Conservation (phyloP, 23 red algal genomes). For the Gracilaria domingensis region DNA sequence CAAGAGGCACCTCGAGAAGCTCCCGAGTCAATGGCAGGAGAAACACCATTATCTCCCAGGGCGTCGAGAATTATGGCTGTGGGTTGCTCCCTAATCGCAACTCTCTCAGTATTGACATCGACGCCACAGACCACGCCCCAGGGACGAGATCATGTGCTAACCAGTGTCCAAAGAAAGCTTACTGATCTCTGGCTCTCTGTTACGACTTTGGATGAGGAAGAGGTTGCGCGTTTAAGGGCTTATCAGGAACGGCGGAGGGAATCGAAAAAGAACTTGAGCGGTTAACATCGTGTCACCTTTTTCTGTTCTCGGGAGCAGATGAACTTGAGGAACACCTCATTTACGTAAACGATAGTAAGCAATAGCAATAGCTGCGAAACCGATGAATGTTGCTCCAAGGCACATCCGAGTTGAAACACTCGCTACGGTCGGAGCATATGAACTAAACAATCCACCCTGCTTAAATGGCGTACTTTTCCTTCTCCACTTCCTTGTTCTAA, state of each 20-base stretch:
- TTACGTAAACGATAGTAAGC: constrained; percentile 5
- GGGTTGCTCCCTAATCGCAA: not conserved
- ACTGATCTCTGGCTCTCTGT: constrained; percentile 10
- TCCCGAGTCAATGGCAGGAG: not conserved
- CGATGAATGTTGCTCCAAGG: not conserved
- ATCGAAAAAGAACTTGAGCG: not conserved
- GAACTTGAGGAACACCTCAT: not conserved
- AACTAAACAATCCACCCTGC: not conserved
- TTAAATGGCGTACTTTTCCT: not conserved
- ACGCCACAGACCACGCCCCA: not conserved
- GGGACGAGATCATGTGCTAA: not conserved
- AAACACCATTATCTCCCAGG: not conserved
- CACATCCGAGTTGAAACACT: not conserved
- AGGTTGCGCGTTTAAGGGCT: not conserved
- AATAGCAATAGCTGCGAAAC: not conserved
- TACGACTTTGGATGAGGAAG: constrained; percentile 26
- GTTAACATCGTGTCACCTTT: not conserved
- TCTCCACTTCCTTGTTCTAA: constrained; percentile 27
- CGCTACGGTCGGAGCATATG: not conserved
- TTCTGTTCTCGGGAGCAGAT: not conserved
- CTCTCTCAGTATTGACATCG: not conserved
- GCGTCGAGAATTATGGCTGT: not conserved
- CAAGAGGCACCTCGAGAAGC: not conserved
- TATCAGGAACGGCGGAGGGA: constrained; percentile 3
- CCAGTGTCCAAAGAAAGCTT: constrained; percentile 9